A percentile compares a stretch with the other conserved stretches of the same genome.
Evolutionary conservation across 1,284 basidiomycete genomes (phyloP).

Genomic region (Rhodotorula glutinis): DNA sequence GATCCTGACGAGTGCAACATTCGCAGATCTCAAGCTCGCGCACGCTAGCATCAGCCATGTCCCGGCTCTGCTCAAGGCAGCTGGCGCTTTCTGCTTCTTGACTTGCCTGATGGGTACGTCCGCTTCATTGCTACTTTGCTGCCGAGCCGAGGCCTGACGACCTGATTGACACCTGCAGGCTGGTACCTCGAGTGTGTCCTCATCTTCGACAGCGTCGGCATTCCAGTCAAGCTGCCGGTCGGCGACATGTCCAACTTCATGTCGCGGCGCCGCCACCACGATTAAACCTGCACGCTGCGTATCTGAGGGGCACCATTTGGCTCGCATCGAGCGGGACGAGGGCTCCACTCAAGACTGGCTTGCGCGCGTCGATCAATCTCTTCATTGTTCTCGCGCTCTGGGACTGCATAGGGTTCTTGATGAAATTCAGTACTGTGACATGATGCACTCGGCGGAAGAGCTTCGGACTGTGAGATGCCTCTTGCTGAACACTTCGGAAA

Average conservation of each 20-base stretch:
- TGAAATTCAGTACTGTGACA: too few species aligned
- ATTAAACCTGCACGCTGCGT: neutral
- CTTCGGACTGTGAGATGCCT: too few species aligned
- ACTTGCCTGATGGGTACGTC: slow-evolving; percentile 34
- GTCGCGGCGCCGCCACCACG: neutral
- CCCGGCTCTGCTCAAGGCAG: slow-evolving; percentile 24
- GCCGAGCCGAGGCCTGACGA: neutral
- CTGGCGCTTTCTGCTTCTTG: slow-evolving; percentile 40
- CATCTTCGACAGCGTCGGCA: slow-evolving; percentile 38
- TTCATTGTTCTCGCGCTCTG: too few species aligned
- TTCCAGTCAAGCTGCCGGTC: slow-evolving; percentile 40
- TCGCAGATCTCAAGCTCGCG: slow-evolving; percentile 33
- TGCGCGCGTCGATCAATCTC: too few species aligned
- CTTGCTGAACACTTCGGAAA: too few species aligned
- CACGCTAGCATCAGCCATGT: slow-evolving; percentile 20
- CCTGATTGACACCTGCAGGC: neutral
- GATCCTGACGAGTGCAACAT: neutral
- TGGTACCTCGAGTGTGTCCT: slow-evolving; percentile 34
- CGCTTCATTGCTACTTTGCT: neutral
- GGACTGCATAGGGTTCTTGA: too few species aligned
- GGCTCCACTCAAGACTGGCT: too few species aligned
- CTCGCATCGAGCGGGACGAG: too few species aligned
- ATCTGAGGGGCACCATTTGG: too few species aligned
- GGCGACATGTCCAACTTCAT: slow-evolving; percentile 40
- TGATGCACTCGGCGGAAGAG: too few species aligned